Evolutionary conservation across 1,284 basidiomycete species (phyloP), one percentile per base, ranked within the genome.

Genomic region (Schizophyllum amplum): DNA sequence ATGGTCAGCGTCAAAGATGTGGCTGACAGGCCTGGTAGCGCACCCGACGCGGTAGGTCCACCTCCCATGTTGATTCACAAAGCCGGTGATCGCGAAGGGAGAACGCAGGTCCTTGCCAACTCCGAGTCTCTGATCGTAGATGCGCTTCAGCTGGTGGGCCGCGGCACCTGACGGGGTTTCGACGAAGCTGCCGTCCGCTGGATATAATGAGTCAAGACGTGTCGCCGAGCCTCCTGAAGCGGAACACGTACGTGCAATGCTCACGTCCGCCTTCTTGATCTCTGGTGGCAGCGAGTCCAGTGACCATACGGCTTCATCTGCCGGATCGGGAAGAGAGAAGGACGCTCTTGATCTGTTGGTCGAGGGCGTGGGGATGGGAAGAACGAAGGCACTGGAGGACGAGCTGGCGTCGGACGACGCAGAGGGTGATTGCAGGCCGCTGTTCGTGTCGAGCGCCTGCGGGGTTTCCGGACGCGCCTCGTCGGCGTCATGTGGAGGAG

Each of bases 31-130:
- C 46, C 47, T 51, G 23, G 42, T 27, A 11, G 77, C 83, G 71
- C 62, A 89, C 87, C 86, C 83, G 51, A 90, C 78, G 50, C 88
- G 83, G 70, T 77, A 90, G 77, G 86, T 82, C 66, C 79, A 76
- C 66, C 81, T 83, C 55, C 88, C 88, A 69, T 88, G 84, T 65
- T 89, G 86, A 65, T 87, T 90, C 55, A 86, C 77, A 63, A 88
- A 84, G 5, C 84, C 82, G 22, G 87, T 90, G 61, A 90, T 87
- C 49, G 82, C 82, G 66, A 85, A 91, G 2, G 88, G 88, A 9
- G 87, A 90, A 42, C 85, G 83, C 17, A 84, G 73, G 59, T 81
- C 75, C 66, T 79, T 78, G 48, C 80, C 78, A 33, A 90, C 86
- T 17, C 87, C 85, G 47, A 82, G 68, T 49, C 78, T 69, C 57